Evolutionary conservation across 2,329 filamentous ascomycete genomes (phyloP), one percentile per base, ranked within the genome.

Genomic region (Biscogniauxia marginata): DNA sequence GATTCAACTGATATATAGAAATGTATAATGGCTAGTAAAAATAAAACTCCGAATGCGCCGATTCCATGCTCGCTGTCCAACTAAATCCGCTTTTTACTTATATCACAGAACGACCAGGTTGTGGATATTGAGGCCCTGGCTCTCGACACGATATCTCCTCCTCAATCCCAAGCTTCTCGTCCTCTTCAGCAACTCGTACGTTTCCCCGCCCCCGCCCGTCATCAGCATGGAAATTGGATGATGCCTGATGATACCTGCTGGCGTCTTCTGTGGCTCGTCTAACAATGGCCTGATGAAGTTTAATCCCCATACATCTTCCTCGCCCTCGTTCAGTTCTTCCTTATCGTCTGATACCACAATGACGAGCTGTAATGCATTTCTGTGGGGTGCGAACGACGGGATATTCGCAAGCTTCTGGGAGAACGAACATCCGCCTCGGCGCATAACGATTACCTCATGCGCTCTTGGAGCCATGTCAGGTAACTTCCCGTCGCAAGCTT

Each of bases 381-480:
- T 71, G 0, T 79, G 77, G 0, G 89, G 86, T 1, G 85, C 79
- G 69, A 87, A 93, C 8, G 84, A 83, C 0, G 93, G 92, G n/a
- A 98, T 92, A 62, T 91, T 93, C 51, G 82, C 80, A 0, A 98
- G 76, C 72, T 99, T 99, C 23, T 88, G 76, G 34, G 84, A 87
- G 72, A 98, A 98, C 21, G 83, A 88, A 75, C 95, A 99, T 1
- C 85, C 86, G 43, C 95, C 93, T 5, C 95, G 86, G 23, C 84
- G 86, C 65, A 98, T 80, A 50, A 96, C 83, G 57, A 99, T 86
- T 57, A 98, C 79, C 51, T 96, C 87, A 73, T 96, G 79, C 47
- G 78, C 73, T 23, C 77, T 78, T 2, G 80, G 73, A 0, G 77
- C 80, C 16, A 71, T 66, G n/a, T 82, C 79, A 2, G 81, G 80